Evolutionary conservation across 805 yeast genomes (phyloP).

Genomic region (Cyberlindnera mycetangii): DNA sequence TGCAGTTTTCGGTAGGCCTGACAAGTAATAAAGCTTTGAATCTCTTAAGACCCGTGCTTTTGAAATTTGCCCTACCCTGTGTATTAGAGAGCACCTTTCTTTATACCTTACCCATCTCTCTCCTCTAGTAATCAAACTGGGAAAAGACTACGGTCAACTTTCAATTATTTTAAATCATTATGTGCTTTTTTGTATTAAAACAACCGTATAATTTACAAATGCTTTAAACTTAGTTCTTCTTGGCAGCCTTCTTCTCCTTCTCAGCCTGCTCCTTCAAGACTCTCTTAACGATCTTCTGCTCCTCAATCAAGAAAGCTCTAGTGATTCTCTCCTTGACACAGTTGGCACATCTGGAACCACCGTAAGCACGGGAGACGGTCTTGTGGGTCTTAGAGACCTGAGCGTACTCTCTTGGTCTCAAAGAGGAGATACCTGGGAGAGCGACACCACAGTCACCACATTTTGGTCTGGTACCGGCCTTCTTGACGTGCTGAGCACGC

Average conservation of each 20-base stretch:
- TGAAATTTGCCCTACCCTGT: no score
- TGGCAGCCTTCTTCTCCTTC: conserved; percentile 68
- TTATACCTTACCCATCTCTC: no score
- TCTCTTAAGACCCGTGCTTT: no score
- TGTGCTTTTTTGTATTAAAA: conserved; percentile 22
- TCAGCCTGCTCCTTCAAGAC: conserved; percentile 95
- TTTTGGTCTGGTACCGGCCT: conserved; percentile 76
- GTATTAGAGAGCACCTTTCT: no score
- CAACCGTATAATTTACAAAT: conserved; percentile 14
- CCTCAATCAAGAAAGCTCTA: conserved; percentile 99
- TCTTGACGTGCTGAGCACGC: conserved; percentile 96
- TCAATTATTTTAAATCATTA: conserved; percentile 12
- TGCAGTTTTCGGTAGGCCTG: no score
- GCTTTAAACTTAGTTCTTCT: conserved; percentile 26
- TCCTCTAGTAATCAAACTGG: no score
- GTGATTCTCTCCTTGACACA: conserved; percentile 99
- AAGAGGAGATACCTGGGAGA: conserved; percentile 84
- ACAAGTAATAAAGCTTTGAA: no score
- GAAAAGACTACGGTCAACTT: no score
- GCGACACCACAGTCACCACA: conserved; percentile 82
- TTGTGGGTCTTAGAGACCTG: conserved; percentile 92
- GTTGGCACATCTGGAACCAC: conserved; percentile 98
- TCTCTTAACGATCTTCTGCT: conserved; percentile 99
- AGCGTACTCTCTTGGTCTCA: conserved; percentile 99
- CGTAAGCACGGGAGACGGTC: conserved; percentile 99